Conservation (phyloP, 306 rosid species). For the Acmispon strigosus region DNA sequence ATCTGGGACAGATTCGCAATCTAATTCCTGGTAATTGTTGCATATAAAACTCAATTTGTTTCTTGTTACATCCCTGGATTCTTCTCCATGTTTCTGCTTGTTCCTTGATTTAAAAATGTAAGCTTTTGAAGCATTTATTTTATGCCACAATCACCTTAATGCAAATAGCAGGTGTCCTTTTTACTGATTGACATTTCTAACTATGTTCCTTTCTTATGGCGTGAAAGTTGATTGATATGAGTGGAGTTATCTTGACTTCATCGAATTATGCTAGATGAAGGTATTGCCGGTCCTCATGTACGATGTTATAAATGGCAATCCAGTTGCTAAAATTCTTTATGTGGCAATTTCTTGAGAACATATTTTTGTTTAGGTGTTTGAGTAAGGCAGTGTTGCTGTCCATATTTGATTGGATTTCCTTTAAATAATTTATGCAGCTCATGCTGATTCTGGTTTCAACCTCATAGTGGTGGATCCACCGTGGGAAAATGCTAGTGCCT, state of each 20-base stretch:
- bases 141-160: constrained; percentile 4
- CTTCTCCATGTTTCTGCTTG: neutral
- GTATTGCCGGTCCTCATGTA: constrained; percentile 3
- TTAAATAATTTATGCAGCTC: constrained; percentile 32
- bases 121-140: neutral
- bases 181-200: neutral
- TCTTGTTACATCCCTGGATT: constrained; percentile 10
- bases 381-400: neutral
- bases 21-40: constrained; percentile 84
- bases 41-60: constrained; percentile 17
- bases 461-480: constrained; percentile 87
- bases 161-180: neutral
- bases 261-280: constrained; percentile 1
- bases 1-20: constrained; percentile 80
- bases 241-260: neutral
- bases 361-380: constrained; percentile 8
- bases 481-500: constrained; percentile 96
- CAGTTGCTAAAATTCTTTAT: constrained; percentile 2
- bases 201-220: neutral
- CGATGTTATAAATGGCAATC: constrained; percentile 5
- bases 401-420: neutral
- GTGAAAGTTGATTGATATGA: neutral
- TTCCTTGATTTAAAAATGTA: neutral
- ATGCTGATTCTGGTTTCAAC: constrained; percentile 61
- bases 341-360: neutral